These are phyloP conservation scores for Lentithecium fluviatile DNA, from an alignment of 495 filamentous ascomycete species.

Conservation along the genomic window DNA sequence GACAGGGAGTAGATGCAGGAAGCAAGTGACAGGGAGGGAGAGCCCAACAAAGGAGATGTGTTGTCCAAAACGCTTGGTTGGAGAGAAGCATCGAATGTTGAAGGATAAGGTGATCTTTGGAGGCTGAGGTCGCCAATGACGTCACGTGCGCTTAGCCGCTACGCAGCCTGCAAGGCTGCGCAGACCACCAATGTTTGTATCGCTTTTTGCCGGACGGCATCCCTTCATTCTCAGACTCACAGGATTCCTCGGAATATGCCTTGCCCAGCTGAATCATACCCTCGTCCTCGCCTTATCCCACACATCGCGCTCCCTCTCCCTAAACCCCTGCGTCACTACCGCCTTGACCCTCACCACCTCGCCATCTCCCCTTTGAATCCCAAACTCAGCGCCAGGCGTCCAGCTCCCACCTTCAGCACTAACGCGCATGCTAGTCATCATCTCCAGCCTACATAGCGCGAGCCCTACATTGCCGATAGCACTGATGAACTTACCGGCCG, in stretches of 20 bases:
- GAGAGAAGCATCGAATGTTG: background rate
- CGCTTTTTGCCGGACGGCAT: too few species aligned
- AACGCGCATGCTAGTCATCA: conserved; percentile 74
- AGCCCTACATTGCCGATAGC: conserved; percentile 83
- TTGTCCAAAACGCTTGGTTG: background rate
- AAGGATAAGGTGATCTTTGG: background rate
- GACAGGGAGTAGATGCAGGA: background rate
- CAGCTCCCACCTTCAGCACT: conserved; percentile 61
- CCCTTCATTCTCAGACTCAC: too few species aligned
- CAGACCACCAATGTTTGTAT: too few species aligned
- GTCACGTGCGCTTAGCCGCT: conserved; percentile 25
- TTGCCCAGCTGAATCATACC: background rate
- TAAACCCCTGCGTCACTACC: conserved; percentile 77
- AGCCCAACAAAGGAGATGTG: too few species aligned
- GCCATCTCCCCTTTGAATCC: conserved; percentile 48
- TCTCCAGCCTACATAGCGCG: conserved; percentile 82
- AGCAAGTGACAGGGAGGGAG: too few species aligned
- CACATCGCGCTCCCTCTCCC: conserved; percentile 27
- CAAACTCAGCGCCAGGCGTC: conserved; percentile 55
- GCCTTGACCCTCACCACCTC: conserved; percentile 62
- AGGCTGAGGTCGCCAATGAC: conserved; percentile 6
- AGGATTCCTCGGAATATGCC: too few species aligned
- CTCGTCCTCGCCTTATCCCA: conserved; percentile 20
- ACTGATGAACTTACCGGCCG: conserved; percentile 71
- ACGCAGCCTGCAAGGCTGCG: conserved; percentile 17